Evolutionary conservation across 75 land plant genomes (phyloP).

Genomic region (Cryptomeria japonica): DNA sequence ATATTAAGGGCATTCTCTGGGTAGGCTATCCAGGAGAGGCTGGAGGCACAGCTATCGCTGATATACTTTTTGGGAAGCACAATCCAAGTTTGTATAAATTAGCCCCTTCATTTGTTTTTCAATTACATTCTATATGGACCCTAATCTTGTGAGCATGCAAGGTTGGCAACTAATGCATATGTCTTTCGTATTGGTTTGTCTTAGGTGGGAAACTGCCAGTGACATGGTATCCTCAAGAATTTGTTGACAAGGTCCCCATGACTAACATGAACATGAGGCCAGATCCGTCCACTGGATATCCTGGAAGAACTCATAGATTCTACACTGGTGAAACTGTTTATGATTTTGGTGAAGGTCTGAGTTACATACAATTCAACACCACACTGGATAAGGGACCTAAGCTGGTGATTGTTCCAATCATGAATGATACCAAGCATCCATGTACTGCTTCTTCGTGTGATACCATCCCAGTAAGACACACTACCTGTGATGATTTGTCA

Average conservation of each 20-base stretch:
- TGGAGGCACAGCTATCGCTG: slow-evolving; percentile 83
- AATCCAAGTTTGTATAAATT: slow-evolving; percentile 56
- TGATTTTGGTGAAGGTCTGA: slow-evolving; percentile 63
- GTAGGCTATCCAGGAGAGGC: slow-evolving; percentile 93
- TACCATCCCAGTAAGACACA: slow-evolving; percentile 29
- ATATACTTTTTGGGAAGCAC: slow-evolving; percentile 63
- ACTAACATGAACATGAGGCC: slow-evolving; percentile 76
- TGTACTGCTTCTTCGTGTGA: slow-evolving; percentile 33
- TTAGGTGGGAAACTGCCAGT: slow-evolving; percentile 58
- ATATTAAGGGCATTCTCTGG: slow-evolving; percentile 70
- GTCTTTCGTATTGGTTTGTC: slow-evolving; percentile 6
- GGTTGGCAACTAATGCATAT: not conserved
- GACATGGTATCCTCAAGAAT: slow-evolving; percentile 83
- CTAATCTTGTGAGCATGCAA: too few species aligned
- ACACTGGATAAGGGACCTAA: slow-evolving; percentile 27
- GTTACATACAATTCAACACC: slow-evolving; percentile 49
- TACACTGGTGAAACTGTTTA: slow-evolving; percentile 63
- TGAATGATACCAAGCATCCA: slow-evolving; percentile 21
- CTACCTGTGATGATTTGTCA: slow-evolving; percentile 23
- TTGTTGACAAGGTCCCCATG: slow-evolving; percentile 58
- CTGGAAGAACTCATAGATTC: slow-evolving; percentile 84
- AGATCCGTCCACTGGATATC: slow-evolving; percentile 48
- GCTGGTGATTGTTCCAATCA: slow-evolving; percentile 25
- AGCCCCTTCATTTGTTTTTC: too few species aligned
- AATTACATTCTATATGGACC: too few species aligned